Evolutionary conservation across 495 filamentous ascomycete species (phyloP).

Genomic region (Ramalina intermedia): DNA sequence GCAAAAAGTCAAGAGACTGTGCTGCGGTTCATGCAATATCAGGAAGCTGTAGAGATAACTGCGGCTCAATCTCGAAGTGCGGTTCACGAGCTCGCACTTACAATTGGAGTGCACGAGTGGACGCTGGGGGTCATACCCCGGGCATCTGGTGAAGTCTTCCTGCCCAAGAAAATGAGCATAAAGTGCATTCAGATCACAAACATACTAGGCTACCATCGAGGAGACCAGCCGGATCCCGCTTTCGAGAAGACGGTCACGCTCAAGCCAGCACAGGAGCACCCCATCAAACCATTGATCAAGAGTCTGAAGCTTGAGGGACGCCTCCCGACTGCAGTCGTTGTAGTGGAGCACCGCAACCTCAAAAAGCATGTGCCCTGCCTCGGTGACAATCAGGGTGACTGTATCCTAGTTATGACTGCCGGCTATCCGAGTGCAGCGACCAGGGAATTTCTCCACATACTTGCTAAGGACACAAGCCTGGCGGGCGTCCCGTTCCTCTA

Average conservation of each 20-base stretch:
- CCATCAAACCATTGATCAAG: neutral
- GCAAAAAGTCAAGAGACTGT: neutral
- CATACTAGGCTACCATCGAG: neutral
- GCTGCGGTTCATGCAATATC: neutral
- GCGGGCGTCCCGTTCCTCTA: neutral
- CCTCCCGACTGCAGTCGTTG: neutral
- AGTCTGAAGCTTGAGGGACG: neutral
- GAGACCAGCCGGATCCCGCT: neutral
- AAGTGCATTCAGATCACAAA: neutral
- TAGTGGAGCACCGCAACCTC: constrained; percentile 4
- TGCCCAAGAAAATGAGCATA: neutral
- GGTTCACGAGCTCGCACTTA: constrained; percentile 3
- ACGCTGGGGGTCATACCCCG: constrained; percentile 5
- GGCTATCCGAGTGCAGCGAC: constrained; percentile 5
- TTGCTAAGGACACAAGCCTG: neutral
- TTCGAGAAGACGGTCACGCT: neutral
- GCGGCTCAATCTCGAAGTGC: neutral
- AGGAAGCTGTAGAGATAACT: neutral
- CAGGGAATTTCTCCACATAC: constrained; percentile 6
- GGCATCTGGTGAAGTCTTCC: neutral
- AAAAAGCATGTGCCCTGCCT: neutral
- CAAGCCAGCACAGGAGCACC: neutral
- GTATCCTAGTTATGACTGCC: constrained; percentile 1
- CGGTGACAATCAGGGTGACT: neutral
- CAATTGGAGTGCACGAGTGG: constrained; percentile 3